phyloP scores from a whole-genome alignment of 805 yeast species.

The Cyberlindnera lachancei region DNA sequence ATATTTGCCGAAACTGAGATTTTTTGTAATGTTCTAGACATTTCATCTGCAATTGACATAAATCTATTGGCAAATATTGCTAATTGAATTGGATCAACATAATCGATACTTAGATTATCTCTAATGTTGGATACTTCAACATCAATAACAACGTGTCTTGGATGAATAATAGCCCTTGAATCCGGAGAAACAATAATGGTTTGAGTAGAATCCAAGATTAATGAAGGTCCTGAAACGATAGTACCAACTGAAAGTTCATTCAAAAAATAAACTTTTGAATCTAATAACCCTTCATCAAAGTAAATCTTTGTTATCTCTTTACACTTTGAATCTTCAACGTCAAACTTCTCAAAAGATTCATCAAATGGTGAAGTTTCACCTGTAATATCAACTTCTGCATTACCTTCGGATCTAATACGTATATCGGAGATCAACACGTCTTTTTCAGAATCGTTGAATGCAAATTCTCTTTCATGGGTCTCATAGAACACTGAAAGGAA shows the following conservation, averaged over 20 bases:
- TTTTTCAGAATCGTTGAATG: slow-evolving; percentile 27
- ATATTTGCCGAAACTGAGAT: slow-evolving; percentile 38
- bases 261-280: slow-evolving; percentile 27
- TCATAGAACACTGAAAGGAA: slow-evolving; percentile 22
- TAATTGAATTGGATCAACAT: slow-evolving; percentile 37
- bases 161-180: slow-evolving; percentile 28
- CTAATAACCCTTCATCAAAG: slow-evolving; percentile 25
- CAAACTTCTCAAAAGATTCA: slow-evolving; percentile 19
- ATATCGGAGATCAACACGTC: slow-evolving; percentile 28
- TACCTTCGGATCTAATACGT: slow-evolving; percentile 28
- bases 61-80: slow-evolving; percentile 39
- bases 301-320: slow-evolving; percentile 30
- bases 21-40: slow-evolving; percentile 39
- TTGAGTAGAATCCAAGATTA: slow-evolving; percentile 31
- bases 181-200: slow-evolving; percentile 32
- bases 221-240: slow-evolving; percentile 31
- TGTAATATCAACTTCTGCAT: slow-evolving; percentile 13
- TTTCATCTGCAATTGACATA: slow-evolving; percentile 44
- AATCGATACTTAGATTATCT: slow-evolving; percentile 36
- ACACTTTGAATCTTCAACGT: slow-evolving; percentile 11
- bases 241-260: slow-evolving; percentile 25
- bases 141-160: slow-evolving; percentile 28
- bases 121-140: slow-evolving; percentile 25
- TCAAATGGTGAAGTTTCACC: slow-evolving; percentile 21
- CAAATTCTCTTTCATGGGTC: slow-evolving; percentile 30